Base-by-base conservation (phyloP, 108 stramenopile species). In the Aurantiochytrium sp. region DNA sequence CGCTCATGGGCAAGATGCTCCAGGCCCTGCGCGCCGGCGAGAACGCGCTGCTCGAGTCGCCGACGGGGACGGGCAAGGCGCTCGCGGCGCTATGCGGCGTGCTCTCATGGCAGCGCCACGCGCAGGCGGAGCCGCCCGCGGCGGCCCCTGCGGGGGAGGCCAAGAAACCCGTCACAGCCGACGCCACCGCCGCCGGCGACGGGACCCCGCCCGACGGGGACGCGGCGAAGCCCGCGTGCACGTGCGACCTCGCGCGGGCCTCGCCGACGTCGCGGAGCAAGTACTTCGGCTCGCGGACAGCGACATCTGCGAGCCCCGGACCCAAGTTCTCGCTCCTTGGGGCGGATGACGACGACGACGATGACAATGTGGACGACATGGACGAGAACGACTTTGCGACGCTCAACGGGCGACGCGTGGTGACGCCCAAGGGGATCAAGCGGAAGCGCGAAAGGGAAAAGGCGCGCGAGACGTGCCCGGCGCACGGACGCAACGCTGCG, bases 1-100 rank as follows among this genome's bases (percentile, higher is more conserved):
- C 73, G 45, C 73, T 81, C 90, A 99, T 99, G 97, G 87, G 59
- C 41, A 92, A 91, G 34, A 97, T 98, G 6, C 55, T 99, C 52
- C 91, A 95, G 32, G 22, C 52, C 4, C 31, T 86, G n/a, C 73
- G 37, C 31, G 19, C 21, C 17, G 19, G 89, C 53, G 85, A 55
- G 52, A 93, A 94, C 73, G 93, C 93, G 21, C 89, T 94, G 2
- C 87, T 94, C 30, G 93, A 94, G 81, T 91, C 90, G 53, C 93
- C 93, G 1, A 94, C 93, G 6, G 93, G 93, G 8, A 94, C 93
- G 5, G 93, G 93, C 32, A 94, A 81, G 30, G 45, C 73, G 73
- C 73, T 81, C 24, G 73, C 73, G 45, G 27, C 30, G 39, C 45
- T 65, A 8, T 65, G 59, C 34, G 59, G 59, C 59, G 59, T 65